Evolutionary conservation across 2,329 filamentous ascomycete genomes (phyloP).

Genomic region (Penicillium rolfsii): DNA sequence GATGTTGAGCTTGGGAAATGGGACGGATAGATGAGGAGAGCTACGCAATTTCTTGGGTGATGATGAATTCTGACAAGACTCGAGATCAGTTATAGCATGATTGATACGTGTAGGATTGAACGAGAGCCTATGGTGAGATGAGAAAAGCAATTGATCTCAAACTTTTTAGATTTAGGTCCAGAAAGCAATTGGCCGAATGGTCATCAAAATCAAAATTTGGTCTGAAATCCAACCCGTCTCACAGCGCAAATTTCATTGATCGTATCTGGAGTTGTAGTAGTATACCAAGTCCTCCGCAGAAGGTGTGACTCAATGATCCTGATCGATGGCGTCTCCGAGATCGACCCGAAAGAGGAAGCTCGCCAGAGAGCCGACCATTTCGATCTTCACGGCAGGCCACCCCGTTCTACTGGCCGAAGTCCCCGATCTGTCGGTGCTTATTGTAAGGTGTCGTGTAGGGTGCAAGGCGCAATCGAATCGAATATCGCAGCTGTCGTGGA

Average conservation of each 20-base stretch:
- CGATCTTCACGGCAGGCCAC: constrained; percentile 20
- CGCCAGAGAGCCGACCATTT: constrained; percentile 16
- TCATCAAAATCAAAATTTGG: neutral
- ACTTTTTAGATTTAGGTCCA: neutral
- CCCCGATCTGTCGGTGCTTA: constrained; percentile 8
- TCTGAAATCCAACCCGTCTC: neutral
- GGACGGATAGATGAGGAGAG: neutral
- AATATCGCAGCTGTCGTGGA: neutral
- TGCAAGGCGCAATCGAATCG: neutral
- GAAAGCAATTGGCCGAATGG: constrained; percentile 7
- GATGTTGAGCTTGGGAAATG: neutral
- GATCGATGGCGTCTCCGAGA: constrained; percentile 24
- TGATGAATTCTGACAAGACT: neutral
- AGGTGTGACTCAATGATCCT: constrained; percentile 4
- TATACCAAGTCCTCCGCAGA: neutral
- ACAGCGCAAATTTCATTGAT: neutral
- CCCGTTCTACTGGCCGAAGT: constrained; percentile 13
- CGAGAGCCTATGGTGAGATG: neutral
- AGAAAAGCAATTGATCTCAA: neutral
- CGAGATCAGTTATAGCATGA: neutral
- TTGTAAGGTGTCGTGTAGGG: neutral
- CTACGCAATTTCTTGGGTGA: neutral
- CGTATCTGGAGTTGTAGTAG: neutral
- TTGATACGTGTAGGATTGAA: neutral
- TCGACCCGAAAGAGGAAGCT: constrained; percentile 32